Evolutionary conservation across 2,329 filamentous ascomycete species (phyloP).

Genomic region (Cylindrodendrum hubeiense): DNA sequence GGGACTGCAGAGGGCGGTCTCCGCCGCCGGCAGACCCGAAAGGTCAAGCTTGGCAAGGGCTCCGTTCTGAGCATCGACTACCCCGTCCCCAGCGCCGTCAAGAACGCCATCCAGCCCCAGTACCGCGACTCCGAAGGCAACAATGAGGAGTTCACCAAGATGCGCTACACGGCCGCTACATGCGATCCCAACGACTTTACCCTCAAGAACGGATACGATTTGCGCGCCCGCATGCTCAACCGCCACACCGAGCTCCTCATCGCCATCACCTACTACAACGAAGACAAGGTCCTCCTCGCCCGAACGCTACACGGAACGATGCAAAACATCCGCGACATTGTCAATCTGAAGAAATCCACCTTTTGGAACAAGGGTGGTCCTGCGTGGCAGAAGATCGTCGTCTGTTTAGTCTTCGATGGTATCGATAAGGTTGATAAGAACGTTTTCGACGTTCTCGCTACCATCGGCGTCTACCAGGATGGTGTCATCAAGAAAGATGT

Average conservation of each 20-base stretch:
- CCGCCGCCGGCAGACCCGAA: neutral
- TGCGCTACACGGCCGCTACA: constrained; percentile 11
- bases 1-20: neutral
- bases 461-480: constrained; percentile 9
- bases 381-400: constrained; percentile 19
- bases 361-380: constrained; percentile 13
- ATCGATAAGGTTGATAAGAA: constrained; percentile 1
- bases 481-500: constrained; percentile 10
- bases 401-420: constrained; percentile 16
- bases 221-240: constrained; percentile 9
- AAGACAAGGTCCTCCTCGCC: constrained; percentile 11
- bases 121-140: neutral
- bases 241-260: constrained; percentile 13
- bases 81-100: constrained; percentile 6
- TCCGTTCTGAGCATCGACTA: constrained; percentile 7
- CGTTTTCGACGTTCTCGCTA: constrained; percentile 6
- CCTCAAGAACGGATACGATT: constrained; percentile 3
- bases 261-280: constrained; percentile 12
- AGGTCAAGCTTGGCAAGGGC: neutral
- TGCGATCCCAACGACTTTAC: constrained; percentile 18
- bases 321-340: constrained; percentile 12
- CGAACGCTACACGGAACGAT: constrained; percentile 8
- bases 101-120: constrained; percentile 4
- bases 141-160: neutral
- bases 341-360: constrained; percentile 6